Evolutionary conservation across 805 yeast species (phyloP), one percentile per base, ranked within the genome.

Genomic region (Suhomyces kilbournensis): DNA sequence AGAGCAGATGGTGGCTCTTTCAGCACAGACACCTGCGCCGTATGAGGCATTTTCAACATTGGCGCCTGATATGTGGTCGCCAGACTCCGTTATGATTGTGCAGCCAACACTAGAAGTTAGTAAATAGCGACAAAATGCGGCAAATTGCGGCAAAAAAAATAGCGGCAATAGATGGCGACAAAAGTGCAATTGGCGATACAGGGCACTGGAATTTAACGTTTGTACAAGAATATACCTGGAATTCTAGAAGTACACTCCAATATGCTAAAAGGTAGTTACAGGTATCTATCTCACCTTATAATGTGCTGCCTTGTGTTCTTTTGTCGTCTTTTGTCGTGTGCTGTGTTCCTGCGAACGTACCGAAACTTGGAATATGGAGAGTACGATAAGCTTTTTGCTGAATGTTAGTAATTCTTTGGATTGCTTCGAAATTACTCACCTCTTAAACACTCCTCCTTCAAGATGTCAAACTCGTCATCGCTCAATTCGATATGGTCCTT

Each of bases 11-110:
- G 79, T 67, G 10, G 72, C 58, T 50, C 77, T 60, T 56, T 72
- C 78, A 1, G 78, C 78, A 54, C 78, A 72, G 4, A 74, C 68
- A n/a, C 69, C 65, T 30, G 71, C 75, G 10, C 90, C 96, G 63
- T 88, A 92, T 47, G 94, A 83, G 2, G 97, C 98, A 66, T 93
- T 94, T 66, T 93, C 99, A 25, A 94, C 84, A 60, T 93, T 93
- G 40, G 96, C 96, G 4, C 98, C 99, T 10, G 70, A 63, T 22
- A 86, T 70, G 43, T 64, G 74, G 17, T 71, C 70, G 2, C 82
- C 87, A 7, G 72, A 64, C 0, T 63, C 66, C 1, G 90, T 76
- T 22, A 89, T 62, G 1, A 93, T 60, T 3, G 85, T 81, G 50
- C 96, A 89, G 0, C 98, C 98, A 2, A 93, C 99, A 48, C 90